Conservation (phyloP, 2,329 filamentous ascomycete genomes). For the Nemania bipapillata region DNA sequence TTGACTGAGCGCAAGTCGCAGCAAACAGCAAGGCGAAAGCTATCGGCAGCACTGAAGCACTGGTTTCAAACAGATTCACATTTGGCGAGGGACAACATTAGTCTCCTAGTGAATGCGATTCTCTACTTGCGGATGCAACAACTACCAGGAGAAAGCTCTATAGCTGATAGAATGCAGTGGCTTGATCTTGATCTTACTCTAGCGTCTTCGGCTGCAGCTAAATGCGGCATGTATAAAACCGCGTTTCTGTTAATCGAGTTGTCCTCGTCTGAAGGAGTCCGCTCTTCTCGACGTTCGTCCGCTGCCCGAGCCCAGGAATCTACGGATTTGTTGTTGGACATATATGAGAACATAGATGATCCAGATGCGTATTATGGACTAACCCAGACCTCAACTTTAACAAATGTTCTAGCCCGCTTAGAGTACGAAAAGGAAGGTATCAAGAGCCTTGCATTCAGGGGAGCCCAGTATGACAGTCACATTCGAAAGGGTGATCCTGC, state of each 20-base stretch:
- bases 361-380: conserved; percentile 96
- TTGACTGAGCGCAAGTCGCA: conserved; percentile 72
- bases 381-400: conserved; percentile 78
- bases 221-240: conserved; percentile 86
- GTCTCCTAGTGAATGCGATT: conserved; percentile 79
- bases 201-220: conserved; percentile 76
- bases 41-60: conserved; percentile 73
- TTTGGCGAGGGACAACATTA: conserved; percentile 69
- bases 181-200: conserved; percentile 81
- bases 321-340: conserved; percentile 76
- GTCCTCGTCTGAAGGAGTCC: conserved; percentile 59
- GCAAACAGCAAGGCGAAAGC: conserved; percentile 65
- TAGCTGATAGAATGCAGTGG: conserved; percentile 83
- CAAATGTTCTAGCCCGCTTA: conserved; percentile 80
- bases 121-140: conserved; percentile 88
- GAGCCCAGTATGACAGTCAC: conserved; percentile 89
- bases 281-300: conserved; percentile 74
- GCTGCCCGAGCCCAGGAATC: conserved; percentile 65
- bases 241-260: conserved; percentile 86
- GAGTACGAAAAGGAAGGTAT: conserved; percentile 89
- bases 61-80: conserved; percentile 68
- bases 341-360: conserved; percentile 94
- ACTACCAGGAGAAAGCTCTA: conserved; percentile 78
- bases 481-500: conserved; percentile 70
- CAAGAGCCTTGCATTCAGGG: conserved; percentile 89